Conservation (phyloP, 441 rosid genomes). For the Aleurites moluccanus region DNA sequence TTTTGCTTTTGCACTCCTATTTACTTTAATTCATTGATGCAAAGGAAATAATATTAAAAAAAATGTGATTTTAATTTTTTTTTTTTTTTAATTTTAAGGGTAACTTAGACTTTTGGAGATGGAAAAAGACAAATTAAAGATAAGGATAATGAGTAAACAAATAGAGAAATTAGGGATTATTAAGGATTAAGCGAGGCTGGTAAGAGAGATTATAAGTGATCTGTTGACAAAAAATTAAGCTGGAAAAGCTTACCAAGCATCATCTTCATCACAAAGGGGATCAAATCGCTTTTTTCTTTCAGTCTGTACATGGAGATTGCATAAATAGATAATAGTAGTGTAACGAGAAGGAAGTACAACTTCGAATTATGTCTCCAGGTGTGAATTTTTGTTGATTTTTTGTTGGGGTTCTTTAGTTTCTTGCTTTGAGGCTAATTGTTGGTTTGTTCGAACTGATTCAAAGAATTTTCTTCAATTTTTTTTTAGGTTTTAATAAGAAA, state of each 20-base stretch:
- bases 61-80: no score
- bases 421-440: not conserved
- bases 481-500: not conserved
- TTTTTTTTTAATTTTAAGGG: no score
- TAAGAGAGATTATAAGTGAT: no score
- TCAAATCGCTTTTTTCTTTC: not conserved
- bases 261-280: not conserved
- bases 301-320: not conserved
- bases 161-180: not conserved
- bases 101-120: not conserved
- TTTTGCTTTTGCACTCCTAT: no score
- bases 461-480: not conserved
- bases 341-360: not conserved
- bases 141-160: not conserved
- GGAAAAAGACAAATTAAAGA: not conserved
- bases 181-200: no score
- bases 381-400: conserved; percentile 2
- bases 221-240: not conserved
- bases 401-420: not conserved
- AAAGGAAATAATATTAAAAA: no score
- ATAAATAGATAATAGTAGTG: not conserved
- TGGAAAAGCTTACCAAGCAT: not conserved
- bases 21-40: no score
- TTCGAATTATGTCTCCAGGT: not conserved
- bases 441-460: not conserved